Evolutionary conservation across 2,329 filamentous ascomycete species (phyloP), one percentile per base, ranked within the genome.

Genomic region (Diaporthe caulivora): DNA sequence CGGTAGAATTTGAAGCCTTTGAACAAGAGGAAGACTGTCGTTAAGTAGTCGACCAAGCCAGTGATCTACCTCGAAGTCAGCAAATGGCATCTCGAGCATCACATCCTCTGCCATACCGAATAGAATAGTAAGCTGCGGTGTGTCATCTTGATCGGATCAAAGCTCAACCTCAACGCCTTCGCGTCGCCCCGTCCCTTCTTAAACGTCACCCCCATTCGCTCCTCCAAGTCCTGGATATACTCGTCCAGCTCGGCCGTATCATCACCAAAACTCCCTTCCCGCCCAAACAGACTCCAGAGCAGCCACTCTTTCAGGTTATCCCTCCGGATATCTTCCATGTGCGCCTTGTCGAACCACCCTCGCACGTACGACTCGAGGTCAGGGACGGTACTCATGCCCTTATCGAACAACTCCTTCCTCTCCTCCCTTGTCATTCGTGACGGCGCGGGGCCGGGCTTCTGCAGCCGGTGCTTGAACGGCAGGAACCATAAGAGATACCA

Each of bases 231-330:
- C 42, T 49, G 55, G 34, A 78, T 67, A 40, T 76, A 76, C 26
- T 73, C 60, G 17, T 76, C 75, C 34, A 73, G 53, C 34, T 77
- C 75, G 9, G 70, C 67, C 24, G 40, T 60, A 42, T 70, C 72
- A 18, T 75, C 73, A 5, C 70, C 70, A 1, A 47, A n/a, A 7
- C n/a, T 29, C 0, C 71, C 72, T 1, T 71, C 69, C 8, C 64
- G 60, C 34, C 72, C 76, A 54, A 76, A 77, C 2, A 77, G 71
- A 11, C 70, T 74, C 74, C 76, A 77, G 31, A 76, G 54, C 67
- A 77, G 57, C 76, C 76, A 77, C 71, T 77, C 76, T 42, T 73
- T 77, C 31, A 77, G 24, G 34, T 77, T 76, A 2, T 77, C 76
- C 31, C 76, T 71, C 40, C 76, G 69, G 21, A 76, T 73, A 58